Evolutionary conservation across 768 basidiomycete genomes (phyloP).

Genomic region (Pleurotus salmoneostramineus): DNA sequence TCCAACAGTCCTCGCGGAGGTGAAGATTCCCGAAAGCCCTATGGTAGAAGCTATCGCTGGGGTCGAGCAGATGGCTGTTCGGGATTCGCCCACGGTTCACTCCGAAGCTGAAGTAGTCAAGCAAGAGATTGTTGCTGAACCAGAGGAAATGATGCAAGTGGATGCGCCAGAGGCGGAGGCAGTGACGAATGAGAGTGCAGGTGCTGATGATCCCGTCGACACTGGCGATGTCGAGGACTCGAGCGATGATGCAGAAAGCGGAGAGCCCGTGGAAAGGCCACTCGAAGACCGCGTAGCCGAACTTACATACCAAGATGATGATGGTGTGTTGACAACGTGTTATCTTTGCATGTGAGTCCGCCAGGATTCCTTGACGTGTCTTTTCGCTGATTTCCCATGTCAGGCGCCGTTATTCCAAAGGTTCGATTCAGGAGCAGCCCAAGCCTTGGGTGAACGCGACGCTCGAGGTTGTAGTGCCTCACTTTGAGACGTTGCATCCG

Average conservation of each 20-base stretch:
- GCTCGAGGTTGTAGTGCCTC: slow-evolving; percentile 40
- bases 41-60: neutral
- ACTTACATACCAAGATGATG: slow-evolving; percentile 32
- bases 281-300: slow-evolving; percentile 37
- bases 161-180: slow-evolving; percentile 10
- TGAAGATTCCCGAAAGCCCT: neutral
- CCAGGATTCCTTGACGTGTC: neutral
- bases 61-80: neutral
- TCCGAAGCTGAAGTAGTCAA: slow-evolving; percentile 26
- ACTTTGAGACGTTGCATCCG: slow-evolving; percentile 46
- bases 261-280: slow-evolving; percentile 5
- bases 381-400: slow-evolving; percentile 1
- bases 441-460: slow-evolving; percentile 30
- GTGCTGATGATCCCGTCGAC: neutral
- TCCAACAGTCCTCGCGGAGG: neutral
- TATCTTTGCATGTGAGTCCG: slow-evolving; percentile 48
- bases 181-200: no score
- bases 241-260: neutral
- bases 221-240: neutral
- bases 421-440: slow-evolving; percentile 25
- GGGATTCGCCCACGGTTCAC: neutral
- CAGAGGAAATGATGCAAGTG: slow-evolving; percentile 24
- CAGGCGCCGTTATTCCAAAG: slow-evolving; percentile 32
- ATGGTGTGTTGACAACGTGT: slow-evolving; percentile 30
- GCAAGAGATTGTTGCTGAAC: slow-evolving; percentile 26